Evolutionary conservation across 2,329 filamentous ascomycete genomes (phyloP).

Genomic region (Beauveria asiatica): DNA sequence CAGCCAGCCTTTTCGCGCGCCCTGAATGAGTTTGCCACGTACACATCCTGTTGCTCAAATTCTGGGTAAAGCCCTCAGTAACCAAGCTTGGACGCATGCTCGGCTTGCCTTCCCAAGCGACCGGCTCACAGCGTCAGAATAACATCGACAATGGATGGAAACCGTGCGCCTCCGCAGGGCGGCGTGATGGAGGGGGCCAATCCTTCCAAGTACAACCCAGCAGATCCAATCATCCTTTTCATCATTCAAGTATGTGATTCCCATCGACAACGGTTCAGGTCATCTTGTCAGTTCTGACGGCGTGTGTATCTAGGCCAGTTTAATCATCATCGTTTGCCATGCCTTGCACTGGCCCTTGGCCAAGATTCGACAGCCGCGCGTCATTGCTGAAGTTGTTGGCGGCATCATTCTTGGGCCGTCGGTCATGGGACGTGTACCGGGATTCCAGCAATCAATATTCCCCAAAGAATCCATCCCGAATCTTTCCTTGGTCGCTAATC

Average conservation of each 20-base stretch:
- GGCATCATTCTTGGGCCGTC: constrained; percentile 80
- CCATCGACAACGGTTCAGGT: neutral
- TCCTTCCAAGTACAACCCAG: constrained; percentile 58
- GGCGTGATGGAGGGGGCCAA: constrained; percentile 66
- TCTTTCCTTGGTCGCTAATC: constrained; percentile 68
- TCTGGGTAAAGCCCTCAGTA: neutral
- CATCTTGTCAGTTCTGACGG: constrained; percentile 3
- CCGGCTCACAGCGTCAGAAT: neutral
- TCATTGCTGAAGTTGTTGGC: constrained; percentile 80
- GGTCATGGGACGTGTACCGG: constrained; percentile 77
- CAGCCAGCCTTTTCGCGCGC: too few species aligned
- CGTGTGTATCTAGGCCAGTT: constrained; percentile 26
- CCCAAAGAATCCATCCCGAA: constrained; percentile 65
- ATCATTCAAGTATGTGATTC: constrained; percentile 54
- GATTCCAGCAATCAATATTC: constrained; percentile 70
- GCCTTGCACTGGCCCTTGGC: constrained; percentile 65
- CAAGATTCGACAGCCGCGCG: constrained; percentile 68
- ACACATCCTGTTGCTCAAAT: neutral
- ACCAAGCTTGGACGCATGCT: neutral
- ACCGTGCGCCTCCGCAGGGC: constrained; percentile 29
- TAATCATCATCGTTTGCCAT: constrained; percentile 40
- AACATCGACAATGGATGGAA: neutral
- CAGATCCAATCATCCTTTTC: constrained; percentile 66
- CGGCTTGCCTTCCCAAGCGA: neutral
- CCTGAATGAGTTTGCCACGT: neutral